Conservation (phyloP, 2,329 filamentous ascomycete species). For the Pseudovirgaria hyperparasitica region DNA sequence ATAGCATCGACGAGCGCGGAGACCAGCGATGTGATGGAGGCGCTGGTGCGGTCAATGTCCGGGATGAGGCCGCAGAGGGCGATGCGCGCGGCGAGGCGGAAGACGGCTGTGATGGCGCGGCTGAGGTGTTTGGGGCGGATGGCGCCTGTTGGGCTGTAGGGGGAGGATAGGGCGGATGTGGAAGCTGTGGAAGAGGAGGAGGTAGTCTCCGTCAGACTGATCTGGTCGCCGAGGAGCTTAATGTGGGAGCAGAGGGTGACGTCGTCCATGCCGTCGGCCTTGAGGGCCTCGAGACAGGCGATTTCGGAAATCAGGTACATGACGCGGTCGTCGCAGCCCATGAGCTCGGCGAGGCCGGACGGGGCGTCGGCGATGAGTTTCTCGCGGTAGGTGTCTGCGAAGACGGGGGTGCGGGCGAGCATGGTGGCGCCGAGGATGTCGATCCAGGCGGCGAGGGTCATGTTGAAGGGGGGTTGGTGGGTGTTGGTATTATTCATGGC, state of each 20-base stretch:
- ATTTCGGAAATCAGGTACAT: conserved; percentile 99
- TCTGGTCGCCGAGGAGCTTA: conserved; percentile 72
- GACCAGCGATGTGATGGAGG: conserved; percentile 63
- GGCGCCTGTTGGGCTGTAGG: conserved; percentile 50
- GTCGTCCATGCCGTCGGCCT: conserved; percentile 64
- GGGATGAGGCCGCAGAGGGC: conserved; percentile 95
- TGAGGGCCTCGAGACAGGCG: conserved; percentile 84
- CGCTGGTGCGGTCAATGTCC: conserved; percentile 65
- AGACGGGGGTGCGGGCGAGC: conserved; percentile 70
- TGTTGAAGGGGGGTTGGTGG: conserved; percentile 73
- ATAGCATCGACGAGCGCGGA: conserved; percentile 66
- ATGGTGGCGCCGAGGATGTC: conserved; percentile 94
- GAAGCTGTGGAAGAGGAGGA: too few relatives aligned
- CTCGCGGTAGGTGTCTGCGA: conserved; percentile 89
- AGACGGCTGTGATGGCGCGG: conserved; percentile 79
- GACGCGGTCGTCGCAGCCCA: conserved; percentile 93
- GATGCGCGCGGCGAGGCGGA: conserved; percentile 84
- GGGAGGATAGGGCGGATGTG: conserved; percentile 33
- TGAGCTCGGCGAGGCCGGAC: conserved; percentile 77
- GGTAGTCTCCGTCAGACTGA: conserved; percentile 61
- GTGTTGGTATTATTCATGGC: conserved; percentile 44
- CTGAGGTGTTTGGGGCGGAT: conserved; percentile 73
- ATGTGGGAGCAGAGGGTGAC: conserved; percentile 82
- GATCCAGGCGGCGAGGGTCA: conserved; percentile 89
- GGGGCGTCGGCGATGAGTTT: conserved; percentile 59